phyloP scores from a whole-genome alignment of 176 grass and related monocot genomes.

The Phragmites australis region DNA sequence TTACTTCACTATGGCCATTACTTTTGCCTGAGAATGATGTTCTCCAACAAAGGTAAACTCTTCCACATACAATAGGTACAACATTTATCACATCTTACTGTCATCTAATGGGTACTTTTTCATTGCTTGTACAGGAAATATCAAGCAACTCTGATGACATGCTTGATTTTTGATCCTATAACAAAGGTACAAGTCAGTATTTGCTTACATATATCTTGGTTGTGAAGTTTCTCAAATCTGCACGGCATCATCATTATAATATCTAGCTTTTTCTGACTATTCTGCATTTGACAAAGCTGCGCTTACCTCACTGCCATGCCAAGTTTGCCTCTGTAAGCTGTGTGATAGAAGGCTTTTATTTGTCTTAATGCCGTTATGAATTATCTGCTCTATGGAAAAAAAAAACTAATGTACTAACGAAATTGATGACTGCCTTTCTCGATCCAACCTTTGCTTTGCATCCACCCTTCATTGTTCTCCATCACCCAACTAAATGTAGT shows the following conservation, averaged over 20 bases:
- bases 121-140: conserved; percentile 71
- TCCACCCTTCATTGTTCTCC: background rate
- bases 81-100: conserved; percentile 25
- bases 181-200: conserved; percentile 56
- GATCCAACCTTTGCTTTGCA: conserved; percentile 24
- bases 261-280: conserved; percentile 12
- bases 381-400: conserved; percentile 7
- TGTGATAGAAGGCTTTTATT: background rate
- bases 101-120: conserved; percentile 34
- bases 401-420: background rate
- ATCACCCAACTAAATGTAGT: background rate
- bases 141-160: conserved; percentile 93
- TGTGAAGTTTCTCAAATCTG: conserved; percentile 9
- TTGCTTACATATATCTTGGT: background rate
- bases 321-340: background rate
- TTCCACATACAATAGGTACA: conserved; percentile 3
- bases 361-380: background rate
- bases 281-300: conserved; percentile 8
- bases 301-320: background rate
- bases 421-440: background rate
- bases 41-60: conserved; percentile 71
- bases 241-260: background rate
- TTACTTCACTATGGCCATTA: conserved; percentile 83
- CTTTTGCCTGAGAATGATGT: conserved; percentile 92
- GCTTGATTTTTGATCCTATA: conserved; percentile 90